Evolutionary conservation across 2,329 filamentous ascomycete species (phyloP).

Genomic region (Neonectria ditissima): DNA sequence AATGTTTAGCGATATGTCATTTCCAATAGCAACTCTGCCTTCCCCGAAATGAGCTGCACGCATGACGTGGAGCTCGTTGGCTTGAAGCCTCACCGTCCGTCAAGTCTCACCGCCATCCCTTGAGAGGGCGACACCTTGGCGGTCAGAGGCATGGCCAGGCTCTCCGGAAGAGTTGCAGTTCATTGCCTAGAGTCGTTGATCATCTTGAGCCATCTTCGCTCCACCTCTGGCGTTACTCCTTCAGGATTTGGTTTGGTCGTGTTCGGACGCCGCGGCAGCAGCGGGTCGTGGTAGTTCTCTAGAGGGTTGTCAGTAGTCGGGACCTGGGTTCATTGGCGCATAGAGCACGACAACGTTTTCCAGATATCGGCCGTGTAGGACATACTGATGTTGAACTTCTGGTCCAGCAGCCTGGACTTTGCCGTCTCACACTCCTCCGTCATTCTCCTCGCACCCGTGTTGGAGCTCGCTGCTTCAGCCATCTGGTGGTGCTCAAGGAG

Average conservation of each 20-base stretch:
- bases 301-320: constrained; percentile 27
- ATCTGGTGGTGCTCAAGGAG: constrained; percentile 39
- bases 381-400: constrained; percentile 61
- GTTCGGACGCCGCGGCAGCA: constrained; percentile 52
- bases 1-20: not conserved
- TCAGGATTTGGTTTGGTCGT: constrained; percentile 51
- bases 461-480: constrained; percentile 36
- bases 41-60: constrained; percentile 9
- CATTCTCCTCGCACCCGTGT: constrained; percentile 51
- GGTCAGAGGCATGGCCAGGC: not conserved
- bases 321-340: not conserved
- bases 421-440: constrained; percentile 58
- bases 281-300: constrained; percentile 59
- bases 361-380: constrained; percentile 2
- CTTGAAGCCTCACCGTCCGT: constrained; percentile 12
- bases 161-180: constrained; percentile 1
- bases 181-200: constrained; percentile 41
- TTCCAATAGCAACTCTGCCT: not conserved
- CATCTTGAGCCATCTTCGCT: constrained; percentile 53
- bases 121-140: not conserved
- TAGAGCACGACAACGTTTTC: not conserved
- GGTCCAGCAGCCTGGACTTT: constrained; percentile 56
- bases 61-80: constrained; percentile 10
- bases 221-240: constrained; percentile 56
- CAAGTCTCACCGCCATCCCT: constrained; percentile 18